Evolutionary conservation across 192 early-diverging fungal species (phyloP), one percentile per base, ranked within the genome.

Genomic region (Coemansia sp.): DNA sequence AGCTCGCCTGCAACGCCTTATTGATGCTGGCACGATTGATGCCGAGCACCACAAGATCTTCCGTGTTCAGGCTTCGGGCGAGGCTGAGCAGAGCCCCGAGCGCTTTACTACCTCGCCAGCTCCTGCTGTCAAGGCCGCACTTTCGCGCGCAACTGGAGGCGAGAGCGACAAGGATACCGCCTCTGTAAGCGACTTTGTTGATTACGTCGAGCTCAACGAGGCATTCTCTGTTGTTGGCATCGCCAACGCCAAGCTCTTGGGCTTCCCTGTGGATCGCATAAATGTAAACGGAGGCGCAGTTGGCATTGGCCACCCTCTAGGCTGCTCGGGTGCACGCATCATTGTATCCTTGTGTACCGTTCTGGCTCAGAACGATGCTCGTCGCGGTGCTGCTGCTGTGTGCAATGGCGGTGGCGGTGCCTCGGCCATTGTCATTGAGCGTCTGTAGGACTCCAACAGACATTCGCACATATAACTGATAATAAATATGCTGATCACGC

Each of bases 331-430:
- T 60, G 94, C 95, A 31, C 88, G 95, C 61, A 90, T 99, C 52
- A 87, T 98, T 65, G 89, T 90, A 27, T 93, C 96, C 3, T 75
- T 98, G 62, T 83, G 90, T 52, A 91, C 74, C 34, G 88, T 94
- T 18, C 86, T 99, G 53, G 80, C 89, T 34, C 87, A 90, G 62
- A 90, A 89, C 65, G 72, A 84, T 44, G 90, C 88, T 31, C 94
- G 92, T 83, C 89, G 93, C 65, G 96, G 95, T 62, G 89, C 87
- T 74, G 97, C 97, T 62, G 95, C 86, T 52, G 93, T 99, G 65
- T 99, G 97, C 87, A 99, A 99, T 73, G 97, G 97, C 68, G 94
- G 95, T 13, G 96, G 96, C 52, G 96, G 95, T 76, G 96, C 96
- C 11, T 90, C 90, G 20, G 91, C 96, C 27, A 68, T 96, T n/a